Evolutionary conservation across 345 rosid genomes (phyloP).

Genomic region (Citrus medica): DNA sequence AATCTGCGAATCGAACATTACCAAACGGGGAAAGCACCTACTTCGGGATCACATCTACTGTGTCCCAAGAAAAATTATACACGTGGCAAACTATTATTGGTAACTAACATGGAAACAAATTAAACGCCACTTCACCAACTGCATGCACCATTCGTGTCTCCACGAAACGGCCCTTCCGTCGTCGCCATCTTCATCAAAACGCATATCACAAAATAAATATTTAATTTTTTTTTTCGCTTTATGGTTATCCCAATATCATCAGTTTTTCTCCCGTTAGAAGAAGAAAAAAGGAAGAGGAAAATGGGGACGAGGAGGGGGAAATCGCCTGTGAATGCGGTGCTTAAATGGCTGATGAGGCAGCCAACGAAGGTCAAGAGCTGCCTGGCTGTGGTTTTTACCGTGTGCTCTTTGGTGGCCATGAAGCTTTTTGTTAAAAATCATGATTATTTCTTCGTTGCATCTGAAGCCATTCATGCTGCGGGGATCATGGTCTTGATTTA

Average conservation of each 20-base stretch:
- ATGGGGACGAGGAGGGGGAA: constrained; percentile 61
- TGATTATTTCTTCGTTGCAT: constrained; percentile 51
- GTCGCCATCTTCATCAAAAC: not conserved
- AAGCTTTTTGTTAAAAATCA: constrained; percentile 28
- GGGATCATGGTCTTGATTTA: constrained; percentile 62
- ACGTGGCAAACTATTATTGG: constrained; percentile 21
- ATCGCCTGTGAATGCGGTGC: constrained; percentile 34
- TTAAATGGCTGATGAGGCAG: constrained; percentile 46
- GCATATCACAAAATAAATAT: not conserved
- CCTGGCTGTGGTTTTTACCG: constrained; percentile 21
- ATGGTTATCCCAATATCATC: not conserved
- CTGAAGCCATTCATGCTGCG: constrained; percentile 60
- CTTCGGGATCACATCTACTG: not conserved
- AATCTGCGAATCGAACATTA: not conserved
- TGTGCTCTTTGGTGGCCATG: constrained; percentile 37
- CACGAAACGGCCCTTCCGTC: constrained; percentile 22
- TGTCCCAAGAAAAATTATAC: not conserved
- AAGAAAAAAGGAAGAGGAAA: not conserved
- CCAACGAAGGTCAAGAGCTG: constrained; percentile 49
- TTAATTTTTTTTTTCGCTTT: not conserved
- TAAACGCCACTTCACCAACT: constrained; percentile 28
- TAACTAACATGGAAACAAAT: not conserved
- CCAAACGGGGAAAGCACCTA: not conserved
- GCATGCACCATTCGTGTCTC: constrained; percentile 56
- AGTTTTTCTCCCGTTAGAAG: not conserved